Conservation (phyloP, 768 basidiomycete species). For the Artomyces pyxidatus region DNA sequence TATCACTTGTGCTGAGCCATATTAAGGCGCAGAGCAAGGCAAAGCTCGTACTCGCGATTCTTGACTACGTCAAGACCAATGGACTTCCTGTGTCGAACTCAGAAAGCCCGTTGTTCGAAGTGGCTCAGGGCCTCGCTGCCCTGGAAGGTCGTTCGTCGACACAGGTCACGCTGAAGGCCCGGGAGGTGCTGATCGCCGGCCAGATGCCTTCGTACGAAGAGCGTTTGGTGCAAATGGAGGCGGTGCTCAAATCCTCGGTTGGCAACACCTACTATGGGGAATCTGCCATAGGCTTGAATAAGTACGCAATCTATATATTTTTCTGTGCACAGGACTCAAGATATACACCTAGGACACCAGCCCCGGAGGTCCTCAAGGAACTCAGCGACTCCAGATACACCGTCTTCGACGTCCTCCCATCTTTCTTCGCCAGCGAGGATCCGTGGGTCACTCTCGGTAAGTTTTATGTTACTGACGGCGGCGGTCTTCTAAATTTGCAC, state of each 20-base stretch:
- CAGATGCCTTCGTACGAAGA: conserved; percentile 98
- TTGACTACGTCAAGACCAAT: conserved; percentile 85
- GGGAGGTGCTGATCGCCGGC: conserved; percentile 92
- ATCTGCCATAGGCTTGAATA: conserved; percentile 56
- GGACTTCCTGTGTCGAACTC: conserved; percentile 66
- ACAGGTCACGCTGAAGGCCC: conserved; percentile 86
- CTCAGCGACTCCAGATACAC: conserved; percentile 94
- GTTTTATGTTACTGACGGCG: conserved; percentile 16
- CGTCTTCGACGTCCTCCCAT: conserved; percentile 92
- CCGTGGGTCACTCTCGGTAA: conserved; percentile 75
- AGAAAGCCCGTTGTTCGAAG: conserved; percentile 67
- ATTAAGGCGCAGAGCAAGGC: conserved; percentile 92
- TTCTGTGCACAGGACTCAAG: neutral
- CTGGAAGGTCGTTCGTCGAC: conserved; percentile 93
- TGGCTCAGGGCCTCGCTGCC: conserved; percentile 72
- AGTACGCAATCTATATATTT: conserved; percentile 11
- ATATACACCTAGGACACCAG: conserved; percentile 52
- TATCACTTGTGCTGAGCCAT: conserved; percentile 84
- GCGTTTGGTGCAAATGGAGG: conserved; percentile 88
- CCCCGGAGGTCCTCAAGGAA: conserved; percentile 81
- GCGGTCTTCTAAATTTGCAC: neutral
- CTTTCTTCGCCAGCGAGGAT: conserved; percentile 89
- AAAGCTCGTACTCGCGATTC: conserved; percentile 75
- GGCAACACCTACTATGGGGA: conserved; percentile 88
- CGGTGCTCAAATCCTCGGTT: conserved; percentile 83